Percentiles rank a stretch among this genome's conserved stretches.
phyloP scores from a whole-genome alignment of 805 yeast species.

The Zygosaccharomyces siamensis region DNA sequence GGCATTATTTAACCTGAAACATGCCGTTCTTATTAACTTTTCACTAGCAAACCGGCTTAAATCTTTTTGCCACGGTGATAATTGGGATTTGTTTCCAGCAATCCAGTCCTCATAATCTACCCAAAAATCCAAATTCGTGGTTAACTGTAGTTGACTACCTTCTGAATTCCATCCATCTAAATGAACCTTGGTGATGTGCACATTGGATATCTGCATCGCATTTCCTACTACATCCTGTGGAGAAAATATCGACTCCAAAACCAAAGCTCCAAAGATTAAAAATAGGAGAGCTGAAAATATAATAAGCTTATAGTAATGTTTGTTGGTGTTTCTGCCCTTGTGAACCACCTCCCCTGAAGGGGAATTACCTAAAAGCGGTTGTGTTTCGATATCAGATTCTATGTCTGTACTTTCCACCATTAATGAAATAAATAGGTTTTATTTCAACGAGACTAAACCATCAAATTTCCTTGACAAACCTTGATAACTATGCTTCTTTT shows the following conservation, averaged over 20 bases:
- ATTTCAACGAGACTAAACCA: background rate
- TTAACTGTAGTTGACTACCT: constrained; percentile 21
- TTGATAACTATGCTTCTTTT: background rate
- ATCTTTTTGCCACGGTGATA: constrained; percentile 11
- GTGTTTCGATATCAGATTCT: constrained; percentile 19
- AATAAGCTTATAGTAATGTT: background rate
- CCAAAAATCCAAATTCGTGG: constrained; percentile 13
- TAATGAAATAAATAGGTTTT: background rate
- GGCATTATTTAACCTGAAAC: constrained; percentile 25
- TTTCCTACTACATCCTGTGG: constrained; percentile 18
- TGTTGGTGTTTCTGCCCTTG: background rate
- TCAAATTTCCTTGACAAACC: too few species aligned
- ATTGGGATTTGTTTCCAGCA: constrained; percentile 3
- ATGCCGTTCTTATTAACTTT: constrained; percentile 18
- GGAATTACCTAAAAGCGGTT: constrained; percentile 14
- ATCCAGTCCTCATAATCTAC: constrained; percentile 22
- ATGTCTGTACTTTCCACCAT: background rate
- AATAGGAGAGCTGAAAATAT: background rate
- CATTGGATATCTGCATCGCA: constrained; percentile 19
- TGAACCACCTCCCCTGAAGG: background rate
- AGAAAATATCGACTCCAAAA: constrained; percentile 11
- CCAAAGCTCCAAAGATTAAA: background rate
- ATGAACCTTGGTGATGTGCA: constrained; percentile 19
- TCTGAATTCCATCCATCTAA: constrained; percentile 33
- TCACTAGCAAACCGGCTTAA: constrained; percentile 17